Evolutionary conservation across 768 basidiomycete species (phyloP), one percentile per base, ranked within the genome.

Genomic region (Mycena capillaripes): DNA sequence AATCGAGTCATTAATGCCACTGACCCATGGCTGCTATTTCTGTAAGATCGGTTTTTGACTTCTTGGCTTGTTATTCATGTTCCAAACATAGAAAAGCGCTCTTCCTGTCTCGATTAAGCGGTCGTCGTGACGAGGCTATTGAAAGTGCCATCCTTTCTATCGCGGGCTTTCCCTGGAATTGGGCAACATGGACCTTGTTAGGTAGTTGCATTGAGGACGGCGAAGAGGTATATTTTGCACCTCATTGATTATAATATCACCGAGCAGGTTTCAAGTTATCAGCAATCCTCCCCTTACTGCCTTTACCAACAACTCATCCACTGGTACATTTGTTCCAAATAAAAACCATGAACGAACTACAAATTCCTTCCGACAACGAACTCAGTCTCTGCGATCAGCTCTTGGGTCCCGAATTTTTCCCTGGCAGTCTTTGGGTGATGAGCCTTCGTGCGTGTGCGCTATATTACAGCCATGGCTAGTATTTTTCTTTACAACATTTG

Each of bases 101-200:
- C 5, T 91, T 98, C 73, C 89, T 97, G 64, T 91, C 90, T 53
- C 91, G 95, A 16, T 83, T 97, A 58, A 90, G 90, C 27, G 57
- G 56, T 56, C 88, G 94, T 70, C 89, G 96, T 29, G 92, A 95
- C 70, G 94, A 96, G 78, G 96, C 97, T 1, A 93, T 97, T 16
- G 96, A 97, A 79, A 88, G 86, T 75, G 89, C 90, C 17, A 84
- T 98, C 21, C 82, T 90, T 38, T 97, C 96, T 16, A 91, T 97
- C 50, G 86, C 88, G 42, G 87, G 87, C 7, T 95, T 92, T 77
- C 93, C 94, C 16, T 98, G 95, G 92, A 98, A 98, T 79, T 99
- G 97, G 97, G 93, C 94, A 30, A 85, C 91, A n/a, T 99, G 97
- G 97, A 84, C 89, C 10, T 87, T 96, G 50, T 85, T 99, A n/a